Conservation (phyloP, 805 yeast genomes). For the Candida coquimbonensis region DNA sequence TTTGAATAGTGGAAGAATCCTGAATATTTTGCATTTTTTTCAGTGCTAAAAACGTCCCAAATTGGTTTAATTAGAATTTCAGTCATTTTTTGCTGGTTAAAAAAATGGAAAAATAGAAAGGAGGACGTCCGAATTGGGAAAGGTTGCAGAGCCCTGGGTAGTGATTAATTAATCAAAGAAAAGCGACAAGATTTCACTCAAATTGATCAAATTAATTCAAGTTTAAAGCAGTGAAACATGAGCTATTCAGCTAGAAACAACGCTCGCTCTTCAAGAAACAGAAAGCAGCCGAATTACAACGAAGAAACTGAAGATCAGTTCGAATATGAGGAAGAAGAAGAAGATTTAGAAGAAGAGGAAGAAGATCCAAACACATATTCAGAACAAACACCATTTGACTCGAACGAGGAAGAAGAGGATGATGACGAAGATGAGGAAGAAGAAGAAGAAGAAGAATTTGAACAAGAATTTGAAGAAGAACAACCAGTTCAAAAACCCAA, state of each 20-base stretch:
- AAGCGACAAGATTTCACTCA: no score
- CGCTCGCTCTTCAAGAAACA: constrained; percentile 2
- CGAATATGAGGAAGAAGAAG: constrained; percentile 10
- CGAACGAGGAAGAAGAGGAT: constrained; percentile 13
- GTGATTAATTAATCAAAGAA: no score
- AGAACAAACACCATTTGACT: constrained; percentile 2
- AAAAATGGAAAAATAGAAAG: no score
- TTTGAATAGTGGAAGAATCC: background rate
- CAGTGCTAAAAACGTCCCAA: no score
- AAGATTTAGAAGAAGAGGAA: constrained; percentile 4
- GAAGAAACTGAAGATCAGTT: constrained; percentile 13
- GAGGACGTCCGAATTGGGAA: background rate
- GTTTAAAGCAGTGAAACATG: background rate
- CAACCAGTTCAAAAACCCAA: constrained; percentile 5
- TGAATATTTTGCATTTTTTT: background rate
- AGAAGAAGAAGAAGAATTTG: constrained; percentile 12
- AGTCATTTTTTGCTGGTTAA: no score
- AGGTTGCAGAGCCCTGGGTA: background rate
- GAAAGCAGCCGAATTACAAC: constrained; percentile 13
- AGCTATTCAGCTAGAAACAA: background rate
- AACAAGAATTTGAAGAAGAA: constrained; percentile 3
- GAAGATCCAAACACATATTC: background rate
- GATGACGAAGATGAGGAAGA: constrained; percentile 11
- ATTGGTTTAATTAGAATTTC: no score
- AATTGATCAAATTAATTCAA: no score